Evolutionary conservation across 345 rosid genomes (phyloP), one percentile per base, ranked within the genome.

Genomic region (Xanthoceras sorbifolium): DNA sequence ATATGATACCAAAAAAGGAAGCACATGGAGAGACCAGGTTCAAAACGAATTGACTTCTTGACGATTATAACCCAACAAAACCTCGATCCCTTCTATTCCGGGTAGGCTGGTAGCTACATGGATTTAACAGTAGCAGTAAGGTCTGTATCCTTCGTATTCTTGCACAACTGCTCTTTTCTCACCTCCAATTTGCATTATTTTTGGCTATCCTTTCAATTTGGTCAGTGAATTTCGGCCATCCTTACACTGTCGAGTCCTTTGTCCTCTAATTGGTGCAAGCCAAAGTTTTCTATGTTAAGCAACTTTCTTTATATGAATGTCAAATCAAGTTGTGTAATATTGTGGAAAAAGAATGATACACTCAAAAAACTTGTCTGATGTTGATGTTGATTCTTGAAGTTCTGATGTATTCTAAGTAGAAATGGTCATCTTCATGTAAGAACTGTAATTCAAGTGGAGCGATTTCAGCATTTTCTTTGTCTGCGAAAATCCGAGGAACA

Each of bases 341-440:
- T 6, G 40, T 4, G 28, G 31, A 6, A 48, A 50, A 32, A 63
- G 31, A 46, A 75, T 6, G 12, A 59, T 1, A 69, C 29, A 66
- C 81, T 86, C 79, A 93, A 74, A 85, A 88, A 60, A 93, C 97
- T 84, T 92, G 96, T 85, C 97, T 89, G 71, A 90, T 94, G 74
- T 92, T 94, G 74, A 95, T 88, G 83, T 95, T 92, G 86, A 93
- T 89, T 83, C 99, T 93, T 62, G 94, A 93, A 71, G 85, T 86
- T 88, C 84, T 87, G 75, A 88, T 85, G 77, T 92, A 95, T 23
- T 95, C 91, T 42, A 87, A 83, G 50, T 86, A 67, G 72, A 20
- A 82, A 20, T 4, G 36, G 76, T 84, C 92, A 23, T 74, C 80
- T 55, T 81, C 86, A 11, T 59, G 77, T 0, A 83, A 63, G 69